These are phyloP conservation scores for Russula virescens DNA, from an alignment of 768 basidiomycete species.

Conservation along the genomic window DNA sequence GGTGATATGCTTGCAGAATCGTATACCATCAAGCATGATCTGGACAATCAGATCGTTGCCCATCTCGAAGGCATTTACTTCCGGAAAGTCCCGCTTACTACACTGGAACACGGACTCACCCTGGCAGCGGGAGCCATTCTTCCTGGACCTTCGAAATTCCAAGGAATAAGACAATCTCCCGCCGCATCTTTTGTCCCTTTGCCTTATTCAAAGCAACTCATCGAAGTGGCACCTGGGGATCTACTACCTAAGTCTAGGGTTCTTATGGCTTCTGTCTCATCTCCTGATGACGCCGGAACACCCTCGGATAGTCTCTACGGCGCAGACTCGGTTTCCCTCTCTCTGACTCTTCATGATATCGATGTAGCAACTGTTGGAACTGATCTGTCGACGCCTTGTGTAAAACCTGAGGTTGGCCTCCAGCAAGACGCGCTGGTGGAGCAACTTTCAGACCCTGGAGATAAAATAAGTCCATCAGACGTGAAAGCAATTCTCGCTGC, in stretches of 20 bases:
- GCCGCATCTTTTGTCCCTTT: not conserved
- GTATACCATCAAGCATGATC: slow-evolving; percentile 40
- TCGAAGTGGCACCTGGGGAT: not conserved
- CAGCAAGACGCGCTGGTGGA: not conserved
- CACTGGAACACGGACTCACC: slow-evolving; percentile 43
- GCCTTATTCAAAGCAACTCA: not conserved
- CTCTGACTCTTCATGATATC: not conserved
- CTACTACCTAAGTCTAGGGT: not conserved
- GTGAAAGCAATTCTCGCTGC: slow-evolving; percentile 40
- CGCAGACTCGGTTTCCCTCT: not conserved
- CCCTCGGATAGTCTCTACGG: not conserved
- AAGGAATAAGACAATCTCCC: not conserved
- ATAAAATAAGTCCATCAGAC: slow-evolving; percentile 18
- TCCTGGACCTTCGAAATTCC: not conserved
- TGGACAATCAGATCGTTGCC: slow-evolving; percentile 44
- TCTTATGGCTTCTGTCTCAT: not conserved
- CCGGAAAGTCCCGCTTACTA: slow-evolving; percentile 46
- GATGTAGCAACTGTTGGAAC: not conserved
- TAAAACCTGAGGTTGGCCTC: not conserved
- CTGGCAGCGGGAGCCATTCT: slow-evolving; percentile 28
- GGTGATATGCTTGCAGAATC: slow-evolving; percentile 47
- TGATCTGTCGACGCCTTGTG: not conserved
- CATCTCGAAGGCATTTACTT: slow-evolving; percentile 54
- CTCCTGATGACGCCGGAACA: not conserved
- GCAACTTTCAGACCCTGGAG: slow-evolving; percentile 9